These are phyloP conservation scores for Nicotiana undulata DNA, from an alignment of 257 asterid species.

Conservation along the genomic window DNA sequence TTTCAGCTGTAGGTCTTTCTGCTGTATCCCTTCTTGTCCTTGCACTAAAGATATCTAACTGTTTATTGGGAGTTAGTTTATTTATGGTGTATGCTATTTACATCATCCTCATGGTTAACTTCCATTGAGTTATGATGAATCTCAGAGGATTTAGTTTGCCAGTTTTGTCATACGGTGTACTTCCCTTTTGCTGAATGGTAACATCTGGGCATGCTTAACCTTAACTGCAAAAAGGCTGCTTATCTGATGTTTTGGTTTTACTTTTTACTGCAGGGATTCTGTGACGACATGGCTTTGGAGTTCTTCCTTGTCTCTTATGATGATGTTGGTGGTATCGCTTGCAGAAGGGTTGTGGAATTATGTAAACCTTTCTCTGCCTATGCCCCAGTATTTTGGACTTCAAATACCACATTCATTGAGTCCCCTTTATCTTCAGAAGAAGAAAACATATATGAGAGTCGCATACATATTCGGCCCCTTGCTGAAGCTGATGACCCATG, in stretches of 20 bases:
- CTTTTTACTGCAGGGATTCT: constrained; percentile 55
- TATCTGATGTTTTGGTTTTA: constrained; percentile 1
- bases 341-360: constrained; percentile 73
- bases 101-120: neutral
- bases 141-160: neutral
- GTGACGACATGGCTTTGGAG: constrained; percentile 61
- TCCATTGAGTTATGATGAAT: neutral
- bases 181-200: neutral
- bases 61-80: neutral
- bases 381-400: constrained; percentile 76
- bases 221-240: neutral
- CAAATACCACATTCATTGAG: constrained; percentile 37
- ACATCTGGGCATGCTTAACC: neutral
- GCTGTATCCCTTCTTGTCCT: neutral
- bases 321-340: constrained; percentile 75
- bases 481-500: constrained; percentile 24
- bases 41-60: neutral
- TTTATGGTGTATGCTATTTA: neutral
- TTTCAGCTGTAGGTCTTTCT: neutral
- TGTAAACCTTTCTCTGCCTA: constrained; percentile 33
- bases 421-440: constrained; percentile 69
- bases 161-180: neutral
- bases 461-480: constrained; percentile 53
- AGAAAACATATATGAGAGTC: constrained; percentile 41
- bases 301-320: constrained; percentile 77